Evolutionary conservation across 2,329 filamentous ascomycete genomes (phyloP), one percentile per base, ranked within the genome.

Genomic region (Botrytis cinerea): DNA sequence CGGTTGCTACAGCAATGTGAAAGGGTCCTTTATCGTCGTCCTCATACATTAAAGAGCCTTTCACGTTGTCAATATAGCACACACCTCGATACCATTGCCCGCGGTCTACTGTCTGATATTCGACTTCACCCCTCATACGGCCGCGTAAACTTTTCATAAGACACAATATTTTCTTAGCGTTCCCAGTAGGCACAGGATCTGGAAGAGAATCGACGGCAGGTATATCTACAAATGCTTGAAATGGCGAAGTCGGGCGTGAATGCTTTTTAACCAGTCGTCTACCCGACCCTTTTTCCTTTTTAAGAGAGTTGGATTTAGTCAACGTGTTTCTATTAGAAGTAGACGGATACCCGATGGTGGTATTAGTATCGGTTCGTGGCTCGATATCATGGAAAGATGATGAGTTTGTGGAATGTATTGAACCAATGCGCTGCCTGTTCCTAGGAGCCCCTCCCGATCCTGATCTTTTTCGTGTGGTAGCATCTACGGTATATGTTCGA

Each of bases 141-240:
- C 93, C 93, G 79, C 91, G 92, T 10, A 94, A 84, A 38, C 87
- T 90, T 81, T 91, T 93, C 92, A 96, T 95, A 74, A 96, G 83
- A 78, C 89, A 86, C 71, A 94, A 84, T 40, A 95, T 87, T 79
- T 90, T 92, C 77, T 91, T 91, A 57, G 91, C 89, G 81, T 94
- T 91, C 32, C 88, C 86, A 6, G 90, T 90, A 51, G 87, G 86
- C 67, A 91, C 84, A 4, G 90, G 89, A 38, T 87, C 81, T 2
- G 87, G 86, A 2, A 91, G 81, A 8, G 88, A 89, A 80, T 91
- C 89, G 74, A 90, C 85, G 7, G 86, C 88, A 1, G 88, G 88
- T 7, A 85, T 83, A 2, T 87, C 86, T 62, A 86, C 82, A 70
- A 87, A 81, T 45, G 73, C 73, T 54, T 77, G 64, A 35, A 77